Conservation (phyloP, 1,139 yeast species). For the Debaryomycetaceae sp. region DNA sequence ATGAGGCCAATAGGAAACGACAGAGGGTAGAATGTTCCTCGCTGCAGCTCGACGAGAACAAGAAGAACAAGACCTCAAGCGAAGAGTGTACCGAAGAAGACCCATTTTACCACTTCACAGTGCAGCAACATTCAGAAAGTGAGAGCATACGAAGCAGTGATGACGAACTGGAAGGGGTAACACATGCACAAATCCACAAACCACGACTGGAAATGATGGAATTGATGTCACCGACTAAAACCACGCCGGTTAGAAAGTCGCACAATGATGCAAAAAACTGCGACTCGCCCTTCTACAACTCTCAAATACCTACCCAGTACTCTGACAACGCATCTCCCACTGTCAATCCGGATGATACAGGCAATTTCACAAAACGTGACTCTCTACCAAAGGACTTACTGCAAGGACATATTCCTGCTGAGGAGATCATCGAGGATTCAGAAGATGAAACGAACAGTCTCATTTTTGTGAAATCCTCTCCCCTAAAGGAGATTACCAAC, state of each 20-base stretch:
- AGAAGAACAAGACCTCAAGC: neutral
- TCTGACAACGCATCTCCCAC: conserved; percentile 6
- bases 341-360: conserved; percentile 3
- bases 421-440: conserved; percentile 17
- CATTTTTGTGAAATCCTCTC: conserved; percentile 1
- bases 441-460: conserved; percentile 12
- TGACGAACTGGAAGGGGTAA: neutral
- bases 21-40: neutral
- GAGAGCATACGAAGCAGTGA: neutral
- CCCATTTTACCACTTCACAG: neutral
- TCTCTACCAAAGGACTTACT: too few species aligned
- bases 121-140: neutral
- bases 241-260: neutral
- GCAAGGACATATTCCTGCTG: neutral
- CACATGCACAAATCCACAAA: neutral
- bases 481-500: conserved; percentile 6
- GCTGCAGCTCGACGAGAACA: neutral
- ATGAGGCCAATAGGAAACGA: neutral
- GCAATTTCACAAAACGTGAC: too few species aligned
- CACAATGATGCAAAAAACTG: neutral
- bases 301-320: conserved; percentile 8
- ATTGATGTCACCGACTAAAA: neutral
- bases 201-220: neutral
- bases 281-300: conserved; percentile 2
- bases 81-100: neutral